A percentile compares a stretch with the other conserved stretches of the same genome.
phyloP scores from a whole-genome alignment of 257 asterid species.

The Solanum medicagineum region DNA sequence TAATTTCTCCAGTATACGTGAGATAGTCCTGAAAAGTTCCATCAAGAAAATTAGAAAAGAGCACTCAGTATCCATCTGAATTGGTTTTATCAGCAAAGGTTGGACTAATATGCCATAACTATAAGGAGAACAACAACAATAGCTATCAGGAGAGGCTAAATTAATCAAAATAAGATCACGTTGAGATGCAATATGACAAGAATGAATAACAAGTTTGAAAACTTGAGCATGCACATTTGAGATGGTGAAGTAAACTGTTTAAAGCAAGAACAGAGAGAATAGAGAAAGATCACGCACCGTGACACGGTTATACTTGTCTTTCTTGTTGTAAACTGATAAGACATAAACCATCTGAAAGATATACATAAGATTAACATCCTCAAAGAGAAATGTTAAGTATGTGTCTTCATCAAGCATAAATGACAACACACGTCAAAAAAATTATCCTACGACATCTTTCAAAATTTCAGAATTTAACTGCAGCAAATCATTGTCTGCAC shows the following conservation, averaged over 20 bases:
- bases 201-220: background rate
- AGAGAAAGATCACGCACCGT: constrained; percentile 39
- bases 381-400: background rate
- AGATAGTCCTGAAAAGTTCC: background rate
- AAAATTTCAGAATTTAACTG: background rate
- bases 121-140: background rate
- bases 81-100: background rate
- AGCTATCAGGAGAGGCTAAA: background rate
- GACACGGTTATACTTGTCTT: constrained; percentile 52
- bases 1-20: background rate
- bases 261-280: background rate
- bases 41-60: background rate
- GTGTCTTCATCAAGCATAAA: background rate
- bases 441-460: background rate
- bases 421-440: background rate
- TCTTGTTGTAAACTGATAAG: constrained; percentile 79
- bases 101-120: background rate
- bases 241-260: background rate
- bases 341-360: constrained; percentile 81
- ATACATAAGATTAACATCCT: background rate
- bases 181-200: background rate
- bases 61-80: background rate
- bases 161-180: background rate
- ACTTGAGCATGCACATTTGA: background rate
- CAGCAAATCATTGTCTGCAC: background rate